Base-by-base conservation (phyloP, 768 basidiomycete species). In the Lactifluus subvellereus region DNA sequence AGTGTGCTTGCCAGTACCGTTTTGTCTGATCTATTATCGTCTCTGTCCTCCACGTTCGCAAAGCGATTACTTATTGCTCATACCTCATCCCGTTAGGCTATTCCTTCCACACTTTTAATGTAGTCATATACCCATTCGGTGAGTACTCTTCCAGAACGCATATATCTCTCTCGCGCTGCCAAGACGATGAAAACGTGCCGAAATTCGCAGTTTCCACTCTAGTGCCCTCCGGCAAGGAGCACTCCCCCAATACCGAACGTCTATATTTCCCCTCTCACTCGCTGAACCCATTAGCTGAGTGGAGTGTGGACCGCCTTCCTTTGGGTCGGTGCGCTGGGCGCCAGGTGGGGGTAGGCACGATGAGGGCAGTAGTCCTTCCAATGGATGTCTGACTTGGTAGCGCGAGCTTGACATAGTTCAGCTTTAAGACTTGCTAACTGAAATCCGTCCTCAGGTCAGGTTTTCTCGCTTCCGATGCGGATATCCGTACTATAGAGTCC, bases 1-100 rank as follows among this genome's bases (percentile, higher is more conserved):
- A 87, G 85, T 82, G 86, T 82, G 87, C 87, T 89, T 88, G 88
- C 88, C 88, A 89, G 88, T 87, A 86, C 86, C 87, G 80, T 85
- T 89, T 86, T 72, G 83, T 86, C 88, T 89, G 88, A 90, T 71
- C 65, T 61, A 64, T 38, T 16, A 27, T 54, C 59, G 55, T 18
- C 30, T 56, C 13, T 48, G 2, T 56, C 42, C 9, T 51, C 32
- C n/a, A 14, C 45, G 13, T n/a, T 13, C 13, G 22, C 11, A 11
- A 10, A 37, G 8, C 2, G 2, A 16, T 43, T 37, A 16, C 38
- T 48, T 13, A 45, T 42, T 11, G n/a, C 45, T 52, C 33, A 50
- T 14, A 35, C 48, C 16, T 18, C 35, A 13, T 40, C 59, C 43
- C 18, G 10, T 30, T 42, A 62, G 48, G 54, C 20, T 6, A 22